A percentile compares a stretch with the other conserved stretches of the same genome.
These are phyloP conservation scores for Bacidia rubella DNA, from an alignment of 495 filamentous ascomycete genomes.

Conservation along the genomic window DNA sequence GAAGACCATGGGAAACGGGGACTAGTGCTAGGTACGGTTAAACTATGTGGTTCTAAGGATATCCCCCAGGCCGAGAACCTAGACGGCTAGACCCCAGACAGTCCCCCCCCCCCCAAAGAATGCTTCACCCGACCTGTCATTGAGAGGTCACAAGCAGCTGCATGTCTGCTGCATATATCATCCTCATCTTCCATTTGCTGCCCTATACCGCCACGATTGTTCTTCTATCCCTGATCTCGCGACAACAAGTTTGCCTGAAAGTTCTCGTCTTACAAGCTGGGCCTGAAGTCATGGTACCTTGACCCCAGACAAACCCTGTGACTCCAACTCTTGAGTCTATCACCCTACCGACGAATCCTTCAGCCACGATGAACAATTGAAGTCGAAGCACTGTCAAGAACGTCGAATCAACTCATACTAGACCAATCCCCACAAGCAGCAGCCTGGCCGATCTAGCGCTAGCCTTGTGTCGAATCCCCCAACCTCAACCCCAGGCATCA, in stretches of 20 bases:
- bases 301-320: neutral
- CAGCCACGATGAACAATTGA: neutral
- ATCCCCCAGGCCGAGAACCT: too few species aligned
- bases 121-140: neutral
- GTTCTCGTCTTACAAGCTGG: neutral
- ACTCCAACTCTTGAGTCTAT: neutral
- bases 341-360: neutral
- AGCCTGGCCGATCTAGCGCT: conserved; percentile 2
- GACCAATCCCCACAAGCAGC: neutral
- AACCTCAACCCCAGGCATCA: conserved; percentile 12
- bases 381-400: neutral
- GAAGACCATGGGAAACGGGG: neutral
- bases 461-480: conserved; percentile 12
- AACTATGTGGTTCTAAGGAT: neutral
- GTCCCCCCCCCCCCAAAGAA: neutral
- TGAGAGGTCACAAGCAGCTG: neutral
- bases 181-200: neutral
- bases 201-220: neutral
- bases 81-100: neutral
- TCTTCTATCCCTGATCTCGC: neutral
- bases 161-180: neutral
- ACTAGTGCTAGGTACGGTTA: neutral
- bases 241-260: neutral
- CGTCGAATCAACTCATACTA: neutral
- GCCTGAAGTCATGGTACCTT: neutral